Evolutionary conservation across 108 stramenopile genomes (phyloP).

Genomic region (Cyclostephanos invisitatus): DNA sequence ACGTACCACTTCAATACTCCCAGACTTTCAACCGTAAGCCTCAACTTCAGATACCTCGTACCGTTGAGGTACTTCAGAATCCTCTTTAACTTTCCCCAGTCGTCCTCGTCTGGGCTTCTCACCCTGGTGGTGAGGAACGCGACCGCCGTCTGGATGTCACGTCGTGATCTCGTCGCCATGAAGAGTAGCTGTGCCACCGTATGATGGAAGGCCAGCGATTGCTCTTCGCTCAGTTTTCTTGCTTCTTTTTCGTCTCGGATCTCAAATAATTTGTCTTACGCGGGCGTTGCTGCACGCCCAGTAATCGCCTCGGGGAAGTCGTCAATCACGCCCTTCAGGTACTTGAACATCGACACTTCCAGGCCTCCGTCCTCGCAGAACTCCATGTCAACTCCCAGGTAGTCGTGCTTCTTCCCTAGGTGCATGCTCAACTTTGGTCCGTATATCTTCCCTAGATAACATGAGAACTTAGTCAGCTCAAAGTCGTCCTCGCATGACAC

Average conservation of each 20-base stretch:
- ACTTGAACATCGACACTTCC: too few relatives aligned
- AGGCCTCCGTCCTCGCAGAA: background rate
- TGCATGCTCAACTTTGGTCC: background rate
- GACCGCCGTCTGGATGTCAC: slow-evolving; percentile 10
- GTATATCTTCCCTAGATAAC: background rate
- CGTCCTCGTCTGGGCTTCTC: slow-evolving; percentile 7
- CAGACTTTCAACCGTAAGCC: background rate
- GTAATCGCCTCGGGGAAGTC: slow-evolving; percentile 1
- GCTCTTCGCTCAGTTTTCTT: background rate
- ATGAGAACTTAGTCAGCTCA: background rate
- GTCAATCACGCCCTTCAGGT: background rate
- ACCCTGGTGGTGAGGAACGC: slow-evolving; percentile 8
- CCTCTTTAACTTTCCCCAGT: slow-evolving; percentile 15
- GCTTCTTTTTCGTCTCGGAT: background rate
- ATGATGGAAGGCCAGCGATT: background rate
- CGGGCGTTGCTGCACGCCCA: background rate
- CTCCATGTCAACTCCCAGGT: background rate
- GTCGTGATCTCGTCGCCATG: background rate
- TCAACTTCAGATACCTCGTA: slow-evolving; percentile 11
- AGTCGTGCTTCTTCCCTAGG: background rate
- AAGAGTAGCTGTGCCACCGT: too few relatives aligned
- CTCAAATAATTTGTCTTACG: background rate
- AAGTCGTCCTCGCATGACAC: slow-evolving; percentile 32
- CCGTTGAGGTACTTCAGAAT: slow-evolving; percentile 13
- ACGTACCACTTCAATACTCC: slow-evolving; percentile 2